phyloP scores from a whole-genome alignment of 1,284 basidiomycete species.

The Singerocomus inundabilis region DNA sequence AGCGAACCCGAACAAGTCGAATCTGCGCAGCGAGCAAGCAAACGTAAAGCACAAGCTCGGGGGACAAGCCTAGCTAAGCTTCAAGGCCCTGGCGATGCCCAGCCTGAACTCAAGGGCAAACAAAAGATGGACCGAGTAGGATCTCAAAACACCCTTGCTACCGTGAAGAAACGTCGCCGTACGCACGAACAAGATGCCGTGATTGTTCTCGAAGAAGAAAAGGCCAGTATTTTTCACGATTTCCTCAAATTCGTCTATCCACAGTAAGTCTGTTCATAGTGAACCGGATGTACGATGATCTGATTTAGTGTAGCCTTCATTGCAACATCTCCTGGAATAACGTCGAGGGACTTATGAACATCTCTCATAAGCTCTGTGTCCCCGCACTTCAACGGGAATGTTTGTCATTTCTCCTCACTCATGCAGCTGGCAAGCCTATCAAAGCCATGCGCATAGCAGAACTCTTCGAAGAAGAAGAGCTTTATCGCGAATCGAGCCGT shows the following conservation, averaged over 20 bases:
- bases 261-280: constrained; percentile 50
- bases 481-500: constrained; percentile 85
- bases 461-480: constrained; percentile 80
- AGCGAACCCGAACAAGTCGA: constrained; percentile 38
- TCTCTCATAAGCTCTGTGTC: constrained; percentile 82
- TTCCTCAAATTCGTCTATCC: constrained; percentile 86
- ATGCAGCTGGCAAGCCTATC: constrained; percentile 87
- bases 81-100: constrained; percentile 29
- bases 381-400: constrained; percentile 79
- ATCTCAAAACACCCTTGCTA: constrained; percentile 38
- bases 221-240: constrained; percentile 80
- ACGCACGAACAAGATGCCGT: constrained; percentile 63
- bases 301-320: constrained; percentile 55
- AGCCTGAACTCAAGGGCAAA: constrained; percentile 17
- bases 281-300: not conserved
- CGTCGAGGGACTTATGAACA: constrained; percentile 84
- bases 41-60: constrained; percentile 37
- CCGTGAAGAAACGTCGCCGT: constrained; percentile 41
- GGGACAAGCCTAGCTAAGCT: constrained; percentile 49
- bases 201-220: constrained; percentile 80
- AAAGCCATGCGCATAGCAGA: constrained; percentile 90
- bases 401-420: constrained; percentile 82
- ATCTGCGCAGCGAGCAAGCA: constrained; percentile 7
- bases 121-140: constrained; percentile 20
- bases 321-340: constrained; percentile 94